phyloP scores from a whole-genome alignment of 1,284 basidiomycete genomes.

The Kwoniella shivajii region DNA sequence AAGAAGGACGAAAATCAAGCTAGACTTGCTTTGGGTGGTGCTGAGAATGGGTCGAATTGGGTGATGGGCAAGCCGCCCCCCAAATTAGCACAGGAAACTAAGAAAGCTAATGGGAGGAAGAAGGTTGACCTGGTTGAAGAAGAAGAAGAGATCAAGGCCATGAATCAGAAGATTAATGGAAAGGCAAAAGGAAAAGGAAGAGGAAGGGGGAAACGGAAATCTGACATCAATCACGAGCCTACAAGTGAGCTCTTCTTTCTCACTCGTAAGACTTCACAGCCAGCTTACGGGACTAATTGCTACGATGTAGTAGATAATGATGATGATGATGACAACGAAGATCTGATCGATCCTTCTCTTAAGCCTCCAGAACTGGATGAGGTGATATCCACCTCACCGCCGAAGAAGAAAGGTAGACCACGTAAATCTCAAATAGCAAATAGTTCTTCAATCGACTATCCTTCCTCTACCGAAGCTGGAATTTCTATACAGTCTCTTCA shows the following conservation, averaged over 20 bases:
- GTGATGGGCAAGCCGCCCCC: slow-evolving; percentile 7
- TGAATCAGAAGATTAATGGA: slow-evolving; percentile 15
- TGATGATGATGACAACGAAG: background rate
- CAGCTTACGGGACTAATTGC: too few species aligned
- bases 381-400: background rate
- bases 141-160: slow-evolving; percentile 28
- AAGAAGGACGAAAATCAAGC: slow-evolving; percentile 10
- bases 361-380: background rate
- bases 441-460: slow-evolving; percentile 11
- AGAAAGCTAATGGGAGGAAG: background rate
- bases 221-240: background rate
- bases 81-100: background rate
- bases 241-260: background rate
- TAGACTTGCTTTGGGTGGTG: background rate
- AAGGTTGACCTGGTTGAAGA: slow-evolving; percentile 13
- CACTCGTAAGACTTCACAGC: background rate
- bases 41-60: slow-evolving; percentile 8
- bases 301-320: too few species aligned
- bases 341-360: background rate
- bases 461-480: background rate
- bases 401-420: slow-evolving; percentile 5
- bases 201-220: slow-evolving; percentile 8
- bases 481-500: background rate
- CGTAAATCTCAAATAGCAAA: slow-evolving; percentile 9
- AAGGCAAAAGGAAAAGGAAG: slow-evolving; percentile 4